These are phyloP conservation scores for Gremmenia infestans DNA, from an alignment of 2,329 filamentous ascomycete genomes.

Conservation along the genomic window DNA sequence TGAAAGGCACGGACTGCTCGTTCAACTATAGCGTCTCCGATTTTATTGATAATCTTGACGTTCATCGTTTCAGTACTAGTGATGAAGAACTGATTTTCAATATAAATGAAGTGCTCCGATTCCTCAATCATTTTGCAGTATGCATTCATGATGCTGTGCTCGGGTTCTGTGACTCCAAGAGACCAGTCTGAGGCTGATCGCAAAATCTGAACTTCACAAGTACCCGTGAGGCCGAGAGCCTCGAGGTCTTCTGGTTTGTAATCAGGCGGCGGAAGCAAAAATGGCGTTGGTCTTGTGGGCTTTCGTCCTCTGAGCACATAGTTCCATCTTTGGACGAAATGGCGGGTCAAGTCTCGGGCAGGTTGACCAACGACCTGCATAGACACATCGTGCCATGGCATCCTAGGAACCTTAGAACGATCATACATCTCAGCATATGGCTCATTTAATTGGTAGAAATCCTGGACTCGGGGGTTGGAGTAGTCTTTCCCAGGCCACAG, in stretches of 20 bases:
- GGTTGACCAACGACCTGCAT: slow-evolving; percentile 98
- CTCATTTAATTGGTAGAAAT: slow-evolving; percentile 89
- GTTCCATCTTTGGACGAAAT: slow-evolving; percentile 98
- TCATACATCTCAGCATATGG: slow-evolving; percentile 99
- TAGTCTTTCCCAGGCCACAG: slow-evolving; percentile 98
- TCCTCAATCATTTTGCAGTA: slow-evolving; percentile 93
- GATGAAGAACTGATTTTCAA: slow-evolving; percentile 98
- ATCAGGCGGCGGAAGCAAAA: slow-evolving; percentile 88
- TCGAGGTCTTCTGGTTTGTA: slow-evolving; percentile 83
- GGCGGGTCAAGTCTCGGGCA: slow-evolving; percentile 85
- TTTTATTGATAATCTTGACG: slow-evolving; percentile 83
- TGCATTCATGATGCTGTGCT: slow-evolving; percentile 93
- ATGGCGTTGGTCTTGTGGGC: slow-evolving; percentile 87
- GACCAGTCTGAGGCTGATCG: slow-evolving; percentile 91
- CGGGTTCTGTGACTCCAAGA: slow-evolving; percentile 77
- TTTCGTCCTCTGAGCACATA: slow-evolving; percentile 91
- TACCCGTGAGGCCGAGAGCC: slow-evolving; percentile 81
- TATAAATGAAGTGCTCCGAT: slow-evolving; percentile 96
- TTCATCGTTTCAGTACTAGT: slow-evolving; percentile 86
- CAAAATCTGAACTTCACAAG: slow-evolving; percentile 93
- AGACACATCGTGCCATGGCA: slow-evolving; percentile 98
- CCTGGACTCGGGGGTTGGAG: slow-evolving; percentile 90
- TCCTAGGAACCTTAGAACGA: slow-evolving; percentile 77
- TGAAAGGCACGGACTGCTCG: slow-evolving; percentile 80
- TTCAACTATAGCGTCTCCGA: slow-evolving; percentile 90